A percentile compares a stretch with the other conserved stretches of the same genome.
phyloP scores from a whole-genome alignment of 1,284 basidiomycete genomes.

The Vanrija sp. region DNA sequence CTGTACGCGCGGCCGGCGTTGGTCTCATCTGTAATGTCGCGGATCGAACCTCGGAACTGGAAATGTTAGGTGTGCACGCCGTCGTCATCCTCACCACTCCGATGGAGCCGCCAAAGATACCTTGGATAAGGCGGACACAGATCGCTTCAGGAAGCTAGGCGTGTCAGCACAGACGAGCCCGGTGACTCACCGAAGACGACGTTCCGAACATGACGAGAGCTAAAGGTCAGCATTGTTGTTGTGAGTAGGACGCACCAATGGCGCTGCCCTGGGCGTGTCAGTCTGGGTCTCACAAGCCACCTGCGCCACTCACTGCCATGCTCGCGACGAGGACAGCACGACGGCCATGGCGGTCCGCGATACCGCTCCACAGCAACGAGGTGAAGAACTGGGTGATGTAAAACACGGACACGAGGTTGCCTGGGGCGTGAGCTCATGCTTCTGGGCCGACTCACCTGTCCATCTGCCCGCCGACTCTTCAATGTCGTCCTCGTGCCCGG shows the following conservation, averaged over 20 bases:
- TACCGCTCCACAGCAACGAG: constrained; percentile 85
- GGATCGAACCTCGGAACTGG: constrained; percentile 67
- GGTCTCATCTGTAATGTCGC: constrained; percentile 70
- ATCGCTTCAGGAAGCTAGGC: constrained; percentile 70
- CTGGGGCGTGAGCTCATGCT: constrained; percentile 18
- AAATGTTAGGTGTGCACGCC: constrained; percentile 11
- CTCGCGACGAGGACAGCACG: constrained; percentile 81
- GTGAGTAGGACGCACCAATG: constrained; percentile 18
- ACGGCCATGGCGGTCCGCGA: constrained; percentile 85
- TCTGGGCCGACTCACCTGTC: too few species aligned
- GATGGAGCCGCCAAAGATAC: constrained; percentile 90
- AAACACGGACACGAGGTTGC: constrained; percentile 52
- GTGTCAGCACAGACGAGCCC: background rate
- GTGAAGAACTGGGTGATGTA: constrained; percentile 71
- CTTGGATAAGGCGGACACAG: constrained; percentile 82
- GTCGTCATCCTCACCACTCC: constrained; percentile 66
- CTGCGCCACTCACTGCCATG: constrained; percentile 67
- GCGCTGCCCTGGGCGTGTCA: constrained; percentile 36
- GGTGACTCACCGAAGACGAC: constrained; percentile 56
- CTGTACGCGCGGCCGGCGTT: constrained; percentile 94
- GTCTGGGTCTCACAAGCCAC: background rate
- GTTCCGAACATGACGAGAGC: constrained; percentile 76
- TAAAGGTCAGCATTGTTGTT: constrained; percentile 8
- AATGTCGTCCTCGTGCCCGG: constrained; percentile 45
- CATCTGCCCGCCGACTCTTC: constrained; percentile 46